phyloP scores from a whole-genome alignment of 2,329 filamentous ascomycete species.

The Fusarium metavorans region DNA sequence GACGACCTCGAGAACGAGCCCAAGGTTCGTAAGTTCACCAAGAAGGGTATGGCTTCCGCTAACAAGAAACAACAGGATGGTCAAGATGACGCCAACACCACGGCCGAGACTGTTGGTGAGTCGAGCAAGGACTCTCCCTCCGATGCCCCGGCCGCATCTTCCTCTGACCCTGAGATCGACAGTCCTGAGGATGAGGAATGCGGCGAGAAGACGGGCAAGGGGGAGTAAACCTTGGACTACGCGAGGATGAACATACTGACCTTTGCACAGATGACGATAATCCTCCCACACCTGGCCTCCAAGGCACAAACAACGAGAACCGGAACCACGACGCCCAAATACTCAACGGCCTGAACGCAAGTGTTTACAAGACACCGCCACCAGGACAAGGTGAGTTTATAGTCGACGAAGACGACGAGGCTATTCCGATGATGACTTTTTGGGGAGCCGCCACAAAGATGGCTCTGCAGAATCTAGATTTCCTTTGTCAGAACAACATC shows the following conservation, averaged over 20 bases:
- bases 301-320: background rate
- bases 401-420: background rate
- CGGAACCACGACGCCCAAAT: background rate
- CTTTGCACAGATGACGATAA: background rate
- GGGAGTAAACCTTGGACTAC: background rate
- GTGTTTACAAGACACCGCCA: background rate
- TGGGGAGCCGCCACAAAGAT: background rate
- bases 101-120: background rate
- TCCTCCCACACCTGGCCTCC: background rate
- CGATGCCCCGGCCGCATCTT: background rate
- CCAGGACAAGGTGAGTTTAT: background rate
- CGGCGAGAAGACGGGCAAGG: background rate
- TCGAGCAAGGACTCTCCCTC: background rate
- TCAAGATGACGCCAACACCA: background rate
- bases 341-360: background rate
- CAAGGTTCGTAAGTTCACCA: background rate
- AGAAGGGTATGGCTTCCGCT: background rate
- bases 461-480: background rate
- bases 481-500: background rate
- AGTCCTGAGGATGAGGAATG: background rate
- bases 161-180: background rate
- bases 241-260: background rate
- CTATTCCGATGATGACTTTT: background rate
- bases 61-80: background rate
- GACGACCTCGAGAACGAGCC: background rate